Conservation (phyloP, 2,329 filamentous ascomycete species). For the Cryphonectria parasitica region DNA sequence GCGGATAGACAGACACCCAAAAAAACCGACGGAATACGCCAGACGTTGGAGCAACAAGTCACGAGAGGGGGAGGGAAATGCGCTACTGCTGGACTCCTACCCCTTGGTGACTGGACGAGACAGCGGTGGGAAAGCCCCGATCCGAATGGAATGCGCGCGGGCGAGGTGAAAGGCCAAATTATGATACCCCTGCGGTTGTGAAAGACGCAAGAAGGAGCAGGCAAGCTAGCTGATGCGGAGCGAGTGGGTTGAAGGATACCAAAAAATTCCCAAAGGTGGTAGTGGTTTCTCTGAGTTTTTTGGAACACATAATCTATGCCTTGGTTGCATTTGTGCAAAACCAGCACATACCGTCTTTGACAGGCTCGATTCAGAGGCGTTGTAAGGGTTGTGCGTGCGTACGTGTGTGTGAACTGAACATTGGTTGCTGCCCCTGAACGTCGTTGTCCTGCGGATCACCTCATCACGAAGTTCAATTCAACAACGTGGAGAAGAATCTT, state of each 20-base stretch:
- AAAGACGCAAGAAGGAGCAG: slow-evolving; percentile 10
- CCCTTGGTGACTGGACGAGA: background rate
- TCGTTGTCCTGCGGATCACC: background rate
- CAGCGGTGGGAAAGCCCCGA: slow-evolving; percentile 9
- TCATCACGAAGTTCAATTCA: background rate
- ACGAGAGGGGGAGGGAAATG: background rate
- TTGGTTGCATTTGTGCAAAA: background rate
- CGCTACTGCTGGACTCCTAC: background rate
- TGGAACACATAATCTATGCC: background rate
- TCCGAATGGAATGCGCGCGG: slow-evolving; percentile 5
- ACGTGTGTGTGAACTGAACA: background rate
- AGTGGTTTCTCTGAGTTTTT: background rate
- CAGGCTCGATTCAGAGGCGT: background rate
- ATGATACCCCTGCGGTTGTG: slow-evolving; percentile 18
- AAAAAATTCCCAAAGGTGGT: slow-evolving; percentile 5
- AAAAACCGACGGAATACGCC: slow-evolving; percentile 5
- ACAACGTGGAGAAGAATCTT: background rate
- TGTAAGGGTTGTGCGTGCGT: background rate
- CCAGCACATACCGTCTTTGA: background rate
- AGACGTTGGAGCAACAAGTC: slow-evolving; percentile 15
- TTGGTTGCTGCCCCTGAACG: background rate
- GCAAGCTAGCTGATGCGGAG: slow-evolving; percentile 7
- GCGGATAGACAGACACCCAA: slow-evolving; percentile 8
- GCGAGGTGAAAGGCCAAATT: slow-evolving; percentile 6
- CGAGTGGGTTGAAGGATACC: slow-evolving; percentile 12